Percentiles rank a stretch among this genome's conserved stretches.
Evolutionary conservation across 345 rosid genomes (phyloP).

Genomic region (Diplotaxis tenuifolia): DNA sequence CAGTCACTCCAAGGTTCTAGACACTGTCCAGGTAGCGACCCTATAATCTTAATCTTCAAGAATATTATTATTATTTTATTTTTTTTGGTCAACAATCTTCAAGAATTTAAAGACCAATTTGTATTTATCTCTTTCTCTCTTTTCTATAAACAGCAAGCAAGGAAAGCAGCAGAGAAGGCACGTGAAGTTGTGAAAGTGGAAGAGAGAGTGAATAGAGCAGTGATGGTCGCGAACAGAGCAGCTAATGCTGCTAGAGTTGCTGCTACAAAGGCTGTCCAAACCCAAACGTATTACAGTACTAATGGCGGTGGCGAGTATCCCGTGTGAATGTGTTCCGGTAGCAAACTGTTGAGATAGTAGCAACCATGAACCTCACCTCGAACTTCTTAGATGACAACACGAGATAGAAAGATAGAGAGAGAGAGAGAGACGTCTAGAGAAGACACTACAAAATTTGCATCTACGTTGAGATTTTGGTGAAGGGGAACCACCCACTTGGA

Average conservation of each 20-base stretch:
- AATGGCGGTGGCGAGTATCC: slow-evolving; percentile 32
- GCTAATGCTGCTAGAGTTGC: slow-evolving; percentile 91
- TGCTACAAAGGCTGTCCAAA: slow-evolving; percentile 74
- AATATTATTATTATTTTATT: too few species aligned
- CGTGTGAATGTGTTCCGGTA: slow-evolving; percentile 22
- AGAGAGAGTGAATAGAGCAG: slow-evolving; percentile 64
- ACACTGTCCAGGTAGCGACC: slow-evolving; percentile 72
- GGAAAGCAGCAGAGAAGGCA: slow-evolving; percentile 61
- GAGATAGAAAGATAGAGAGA: slow-evolving; percentile 8
- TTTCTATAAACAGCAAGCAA: slow-evolving; percentile 60
- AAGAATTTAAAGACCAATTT: too few species aligned
- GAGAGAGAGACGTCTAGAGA: slow-evolving; percentile 7
- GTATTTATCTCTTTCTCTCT: neutral
- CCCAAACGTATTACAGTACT: slow-evolving; percentile 43
- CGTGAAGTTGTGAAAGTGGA: slow-evolving; percentile 52
- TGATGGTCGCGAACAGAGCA: slow-evolving; percentile 68
- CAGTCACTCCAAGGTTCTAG: slow-evolving; percentile 82
- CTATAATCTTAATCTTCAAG: neutral
- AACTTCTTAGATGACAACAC: neutral
- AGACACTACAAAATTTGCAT: slow-evolving; percentile 10
- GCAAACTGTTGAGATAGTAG: slow-evolving; percentile 22
- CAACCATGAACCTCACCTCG: slow-evolving; percentile 10
- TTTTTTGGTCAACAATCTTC: too few species aligned
- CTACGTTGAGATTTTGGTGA: slow-evolving; percentile 24
- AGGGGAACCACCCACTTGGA: slow-evolving; percentile 38